Evolutionary conservation across 208 protist species (phyloP), one percentile per base, ranked within the genome.

Genomic region (Trypanosomatidae sp.): DNA sequence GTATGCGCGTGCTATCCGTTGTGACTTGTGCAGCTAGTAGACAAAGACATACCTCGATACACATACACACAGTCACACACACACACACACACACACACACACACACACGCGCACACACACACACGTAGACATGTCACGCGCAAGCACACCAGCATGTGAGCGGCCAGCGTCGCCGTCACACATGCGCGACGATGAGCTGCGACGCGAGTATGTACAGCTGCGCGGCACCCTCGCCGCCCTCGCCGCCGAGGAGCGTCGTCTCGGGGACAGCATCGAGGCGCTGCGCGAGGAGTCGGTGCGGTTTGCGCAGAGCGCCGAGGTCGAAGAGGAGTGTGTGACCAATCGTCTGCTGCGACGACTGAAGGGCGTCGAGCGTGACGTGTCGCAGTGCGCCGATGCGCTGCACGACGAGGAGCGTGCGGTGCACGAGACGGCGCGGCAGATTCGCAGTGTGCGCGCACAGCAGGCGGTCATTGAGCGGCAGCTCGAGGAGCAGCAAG

Each of bases 281-380:
- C 66, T 88, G 48, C 71, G 71, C 19, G 72, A 72, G 60, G 61
- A 86, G 53, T 76, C 78, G 7, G 74, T 88, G 18, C 59, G 65
- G 3, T 57, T 78, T 22, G 70, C 80, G 53, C 71, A 79, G 28
- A 66, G 44, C 22, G 64, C 78, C 11, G 77, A 92, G 55, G 60
- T 86, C 38, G 71, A 86, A 48, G 82, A 92, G 48, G 82, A 92
- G 33, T 58, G 74, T 30, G 43, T 73, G 30, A 63, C 82, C 1
- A 92, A 88, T 37, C 73, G 78, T 40, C 60, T 85, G n/a, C 59
- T 92, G 27, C 70, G 78, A 8, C 65, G 69, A 23, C 61, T 90
- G 22, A 67, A 84, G 43, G 68, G 44, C 19, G 74, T 63, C 4
- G 63, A 83, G 51, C 51, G 46, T 21, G 71, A 90, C 23, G 66